Percentiles rank a stretch among this genome's conserved stretches.
Evolutionary conservation across 441 rosid species (phyloP).

Genomic region (Populus trichocarpa): DNA sequence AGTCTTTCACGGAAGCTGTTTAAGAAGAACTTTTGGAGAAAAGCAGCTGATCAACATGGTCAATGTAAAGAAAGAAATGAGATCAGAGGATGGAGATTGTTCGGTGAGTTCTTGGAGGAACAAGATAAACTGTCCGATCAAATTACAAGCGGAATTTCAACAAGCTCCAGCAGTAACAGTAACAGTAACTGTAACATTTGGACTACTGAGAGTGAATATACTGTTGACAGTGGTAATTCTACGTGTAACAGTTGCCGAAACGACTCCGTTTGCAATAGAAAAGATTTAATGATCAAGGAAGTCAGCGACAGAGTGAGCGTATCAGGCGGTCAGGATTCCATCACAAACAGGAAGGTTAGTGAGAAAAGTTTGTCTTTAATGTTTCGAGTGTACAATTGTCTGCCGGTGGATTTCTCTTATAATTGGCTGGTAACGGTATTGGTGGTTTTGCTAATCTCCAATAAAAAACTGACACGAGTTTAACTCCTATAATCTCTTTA

Average conservation of each 20-base stretch:
- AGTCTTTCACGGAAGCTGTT: slow-evolving; percentile 45
- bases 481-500: background rate
- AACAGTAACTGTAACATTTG: slow-evolving; percentile 27
- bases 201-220: slow-evolving; percentile 36
- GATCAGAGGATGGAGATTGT: slow-evolving; percentile 32
- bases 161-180: slow-evolving; percentile 24
- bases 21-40: slow-evolving; percentile 41
- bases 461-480: background rate
- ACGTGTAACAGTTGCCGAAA: slow-evolving; percentile 10
- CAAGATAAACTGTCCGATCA: slow-evolving; percentile 35
- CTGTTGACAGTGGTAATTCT: slow-evolving; percentile 21
- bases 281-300: slow-evolving; percentile 11
- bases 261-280: slow-evolving; percentile 19
- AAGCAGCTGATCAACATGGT: background rate
- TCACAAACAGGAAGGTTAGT: slow-evolving; percentile 33
- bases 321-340: slow-evolving; percentile 40
- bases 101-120: slow-evolving; percentile 36
- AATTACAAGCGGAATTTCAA: slow-evolving; percentile 17
- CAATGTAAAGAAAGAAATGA: slow-evolving; percentile 18
- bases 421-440: slow-evolving; percentile 4
- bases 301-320: slow-evolving; percentile 40
- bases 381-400: background rate
- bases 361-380: background rate
- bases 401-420: slow-evolving; percentile 5
- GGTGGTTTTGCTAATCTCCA: background rate